phyloP scores from a whole-genome alignment of 768 basidiomycete species.

The Melanogaster broomeanus region DNA sequence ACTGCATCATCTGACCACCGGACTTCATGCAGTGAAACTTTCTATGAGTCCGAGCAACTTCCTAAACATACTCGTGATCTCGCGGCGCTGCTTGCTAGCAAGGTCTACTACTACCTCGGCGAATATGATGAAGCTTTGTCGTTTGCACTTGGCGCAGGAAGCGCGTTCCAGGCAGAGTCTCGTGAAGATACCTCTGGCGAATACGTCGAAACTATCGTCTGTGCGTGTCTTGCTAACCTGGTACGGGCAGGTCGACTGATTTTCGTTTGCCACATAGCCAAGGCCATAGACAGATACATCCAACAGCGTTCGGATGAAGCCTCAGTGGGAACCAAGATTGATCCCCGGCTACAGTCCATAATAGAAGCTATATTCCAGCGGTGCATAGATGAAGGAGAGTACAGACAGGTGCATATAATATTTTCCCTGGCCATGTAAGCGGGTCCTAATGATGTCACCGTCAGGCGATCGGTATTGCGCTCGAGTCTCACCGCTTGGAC shows the following conservation, averaged over 20 bases:
- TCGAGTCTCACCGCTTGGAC: conserved; percentile 89
- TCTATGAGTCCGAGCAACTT: conserved; percentile 84
- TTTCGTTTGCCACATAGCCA: conserved; percentile 54
- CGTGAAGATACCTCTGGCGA: conserved; percentile 69
- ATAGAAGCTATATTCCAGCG: conserved; percentile 88
- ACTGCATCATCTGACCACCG: conserved; percentile 9
- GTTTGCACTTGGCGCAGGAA: conserved; percentile 90
- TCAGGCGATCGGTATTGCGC: conserved; percentile 92
- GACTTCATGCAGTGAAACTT: conserved; percentile 63
- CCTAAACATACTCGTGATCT: conserved; percentile 72
- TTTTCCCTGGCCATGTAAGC: background rate
- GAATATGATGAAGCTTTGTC: conserved; percentile 95
- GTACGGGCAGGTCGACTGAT: background rate
- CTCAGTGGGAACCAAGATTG: conserved; percentile 59
- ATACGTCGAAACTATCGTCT: conserved; percentile 92
- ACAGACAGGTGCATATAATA: conserved; percentile 67
- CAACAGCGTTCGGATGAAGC: conserved; percentile 60
- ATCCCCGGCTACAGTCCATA: conserved; percentile 75
- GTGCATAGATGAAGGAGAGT: conserved; percentile 87
- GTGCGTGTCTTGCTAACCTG: conserved; percentile 50
- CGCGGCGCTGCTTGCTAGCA: conserved; percentile 93
- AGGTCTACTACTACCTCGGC: conserved; percentile 96
- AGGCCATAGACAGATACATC: conserved; percentile 95
- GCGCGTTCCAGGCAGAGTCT: conserved; percentile 78
- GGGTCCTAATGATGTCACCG: conserved; percentile 9